Percentiles rank a stretch among this genome's conserved stretches.
Evolutionary conservation across 768 basidiomycete species (phyloP).

Genomic region (Kwoniella mangroviensis): DNA sequence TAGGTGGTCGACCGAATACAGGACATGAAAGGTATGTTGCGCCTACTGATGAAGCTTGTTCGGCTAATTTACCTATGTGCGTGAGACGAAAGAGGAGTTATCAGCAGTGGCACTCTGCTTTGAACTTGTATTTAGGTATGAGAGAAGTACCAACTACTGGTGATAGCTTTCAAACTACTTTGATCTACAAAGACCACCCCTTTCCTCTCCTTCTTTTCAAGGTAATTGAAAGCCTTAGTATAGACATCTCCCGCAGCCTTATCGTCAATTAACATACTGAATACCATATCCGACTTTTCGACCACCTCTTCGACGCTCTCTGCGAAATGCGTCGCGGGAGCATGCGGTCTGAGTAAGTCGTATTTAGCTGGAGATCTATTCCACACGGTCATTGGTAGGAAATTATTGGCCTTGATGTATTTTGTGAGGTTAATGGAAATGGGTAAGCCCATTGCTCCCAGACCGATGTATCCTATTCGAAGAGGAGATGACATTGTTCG

Average conservation of each 20-base stretch:
- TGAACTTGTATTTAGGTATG: too few species aligned
- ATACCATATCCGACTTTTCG: conserved; percentile 28
- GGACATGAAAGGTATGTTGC: conserved; percentile 30
- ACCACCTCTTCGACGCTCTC: conserved; percentile 25
- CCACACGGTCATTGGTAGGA: conserved; percentile 27
- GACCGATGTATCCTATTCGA: conserved; percentile 36
- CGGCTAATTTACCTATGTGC: conserved; percentile 22
- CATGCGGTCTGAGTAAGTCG: conserved; percentile 7
- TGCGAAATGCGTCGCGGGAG: conserved; percentile 1
- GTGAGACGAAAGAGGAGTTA: not conserved
- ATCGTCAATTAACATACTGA: conserved; percentile 38
- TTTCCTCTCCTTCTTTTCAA: conserved; percentile 7
- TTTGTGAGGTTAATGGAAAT: conserved; percentile 29
- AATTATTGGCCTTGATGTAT: conserved; percentile 19
- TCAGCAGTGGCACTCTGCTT: too few species aligned
- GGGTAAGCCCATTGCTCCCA: conserved; percentile 32
- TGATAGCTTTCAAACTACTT: conserved; percentile 30
- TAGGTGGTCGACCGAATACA: conserved; percentile 39
- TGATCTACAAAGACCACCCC: conserved; percentile 39
- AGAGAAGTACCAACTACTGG: conserved; percentile 24
- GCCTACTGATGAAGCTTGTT: conserved; percentile 21
- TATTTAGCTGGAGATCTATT: conserved; percentile 34
- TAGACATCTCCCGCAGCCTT: conserved; percentile 31
- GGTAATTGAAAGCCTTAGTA: conserved; percentile 16
- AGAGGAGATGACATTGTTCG: conserved; percentile 7